phyloP scores from a whole-genome alignment of 2,329 filamentous ascomycete species.

The Fusarium succisae region DNA sequence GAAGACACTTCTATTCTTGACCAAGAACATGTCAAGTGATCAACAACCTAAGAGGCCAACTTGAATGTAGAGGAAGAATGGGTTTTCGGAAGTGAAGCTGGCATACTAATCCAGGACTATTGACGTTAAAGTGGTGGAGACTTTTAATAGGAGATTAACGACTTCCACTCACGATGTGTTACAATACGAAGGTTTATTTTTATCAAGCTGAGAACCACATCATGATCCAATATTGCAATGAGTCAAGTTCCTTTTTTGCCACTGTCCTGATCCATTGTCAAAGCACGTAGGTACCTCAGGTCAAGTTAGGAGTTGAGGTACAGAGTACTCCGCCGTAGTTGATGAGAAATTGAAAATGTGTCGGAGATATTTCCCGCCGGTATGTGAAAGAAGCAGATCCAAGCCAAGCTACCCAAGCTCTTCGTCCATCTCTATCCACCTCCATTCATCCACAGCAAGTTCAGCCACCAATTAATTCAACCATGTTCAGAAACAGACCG shows the following conservation, averaged over 20 bases:
- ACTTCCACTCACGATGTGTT: background rate
- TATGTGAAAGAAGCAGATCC: background rate
- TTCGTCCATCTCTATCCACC: background rate
- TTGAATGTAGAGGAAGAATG: background rate
- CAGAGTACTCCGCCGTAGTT: background rate
- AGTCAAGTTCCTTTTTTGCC: background rate
- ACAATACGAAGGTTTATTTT: slow-evolving; percentile 18
- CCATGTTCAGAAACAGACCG: slow-evolving; percentile 22
- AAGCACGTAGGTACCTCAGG: background rate
- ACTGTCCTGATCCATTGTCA: background rate
- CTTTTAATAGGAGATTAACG: slow-evolving; percentile 4
- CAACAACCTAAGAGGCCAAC: background rate
- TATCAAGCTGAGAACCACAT: background rate
- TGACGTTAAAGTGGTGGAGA: slow-evolving; percentile 13
- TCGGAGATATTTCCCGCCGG: background rate
- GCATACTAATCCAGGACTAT: background rate
- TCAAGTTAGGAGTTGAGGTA: background rate
- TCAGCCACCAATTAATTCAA: slow-evolving; percentile 9
- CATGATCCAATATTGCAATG: background rate
- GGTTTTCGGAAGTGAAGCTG: background rate
- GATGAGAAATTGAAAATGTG: background rate
- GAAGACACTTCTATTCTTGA: slow-evolving; percentile 16
- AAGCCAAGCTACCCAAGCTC: background rate
- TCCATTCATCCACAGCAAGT: background rate
- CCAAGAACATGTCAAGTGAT: background rate